These are phyloP conservation scores for Crithidia bombi DNA, from an alignment of 208 protist genomes.

Conservation along the genomic window DNA sequence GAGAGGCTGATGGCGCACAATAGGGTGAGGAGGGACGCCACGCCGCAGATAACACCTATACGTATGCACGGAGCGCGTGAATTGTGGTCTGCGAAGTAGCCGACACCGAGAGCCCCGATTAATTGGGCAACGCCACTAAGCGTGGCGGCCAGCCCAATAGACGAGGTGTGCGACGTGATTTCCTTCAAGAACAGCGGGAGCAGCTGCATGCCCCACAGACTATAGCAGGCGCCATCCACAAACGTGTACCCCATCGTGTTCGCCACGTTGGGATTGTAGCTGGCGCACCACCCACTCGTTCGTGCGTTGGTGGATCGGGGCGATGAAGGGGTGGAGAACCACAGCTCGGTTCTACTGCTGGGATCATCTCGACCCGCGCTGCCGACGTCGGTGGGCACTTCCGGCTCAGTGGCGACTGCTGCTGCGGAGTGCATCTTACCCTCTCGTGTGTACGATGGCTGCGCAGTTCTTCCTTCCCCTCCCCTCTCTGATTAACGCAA, in stretches of 20 bases:
- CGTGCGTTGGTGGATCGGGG: not conserved
- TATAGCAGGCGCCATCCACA: slow-evolving; percentile 53
- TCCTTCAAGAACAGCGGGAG: slow-evolving; percentile 48
- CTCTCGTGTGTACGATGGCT: too few species aligned
- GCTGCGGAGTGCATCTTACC: too few species aligned
- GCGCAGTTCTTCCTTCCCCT: too few species aligned
- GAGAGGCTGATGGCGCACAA: slow-evolving; percentile 10
- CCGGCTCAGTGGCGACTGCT: too few species aligned
- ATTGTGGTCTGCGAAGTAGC: slow-evolving; percentile 19
- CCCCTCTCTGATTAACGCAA: too few species aligned
- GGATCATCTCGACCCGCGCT: too few species aligned
- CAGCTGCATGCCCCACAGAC: slow-evolving; percentile 52
- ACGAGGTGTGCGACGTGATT: slow-evolving; percentile 9
- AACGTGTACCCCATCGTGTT: slow-evolving; percentile 48
- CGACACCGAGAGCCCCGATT: slow-evolving; percentile 32
- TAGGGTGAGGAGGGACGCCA: slow-evolving; percentile 34
- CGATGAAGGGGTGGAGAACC: too few species aligned
- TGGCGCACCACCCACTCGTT: not conserved
- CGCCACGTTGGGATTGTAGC: slow-evolving; percentile 46
- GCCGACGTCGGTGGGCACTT: too few species aligned
- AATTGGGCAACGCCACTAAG: slow-evolving; percentile 48
- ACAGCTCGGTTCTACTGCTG: too few species aligned
- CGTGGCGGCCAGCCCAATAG: slow-evolving; percentile 40
- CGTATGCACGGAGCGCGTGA: slow-evolving; percentile 33
- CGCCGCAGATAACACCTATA: slow-evolving; percentile 31